Evolutionary conservation across 306 rosid species (phyloP).

Genomic region (Trifolium subterraneum): DNA sequence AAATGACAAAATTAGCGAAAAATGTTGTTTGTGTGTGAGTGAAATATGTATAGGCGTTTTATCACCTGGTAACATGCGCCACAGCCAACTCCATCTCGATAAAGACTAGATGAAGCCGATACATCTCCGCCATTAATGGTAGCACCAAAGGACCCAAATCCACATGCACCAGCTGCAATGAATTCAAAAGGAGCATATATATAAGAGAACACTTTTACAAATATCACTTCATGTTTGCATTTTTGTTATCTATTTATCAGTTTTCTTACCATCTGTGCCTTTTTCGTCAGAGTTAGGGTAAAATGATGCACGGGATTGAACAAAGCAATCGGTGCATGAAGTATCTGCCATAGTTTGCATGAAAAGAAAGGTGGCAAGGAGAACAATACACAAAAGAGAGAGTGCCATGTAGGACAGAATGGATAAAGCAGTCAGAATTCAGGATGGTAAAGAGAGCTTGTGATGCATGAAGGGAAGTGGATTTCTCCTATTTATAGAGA

Average conservation of each 20-base stretch:
- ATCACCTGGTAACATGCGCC: constrained; percentile 94
- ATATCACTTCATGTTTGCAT: constrained; percentile 19
- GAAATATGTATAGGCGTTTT: background rate
- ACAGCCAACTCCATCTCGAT: constrained; percentile 83
- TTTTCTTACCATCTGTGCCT: constrained; percentile 79
- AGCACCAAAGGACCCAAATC: constrained; percentile 91
- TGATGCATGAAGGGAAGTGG: constrained; percentile 41
- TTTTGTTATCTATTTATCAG: constrained; percentile 5
- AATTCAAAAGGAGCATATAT: constrained; percentile 14
- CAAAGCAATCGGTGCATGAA: constrained; percentile 65
- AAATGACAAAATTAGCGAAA: background rate
- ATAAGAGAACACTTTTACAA: constrained; percentile 33
- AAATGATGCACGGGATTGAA: constrained; percentile 78
- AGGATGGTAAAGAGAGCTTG: constrained; percentile 30
- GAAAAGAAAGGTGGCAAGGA: constrained; percentile 55
- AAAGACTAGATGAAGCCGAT: constrained; percentile 82
- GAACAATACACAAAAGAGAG: constrained; percentile 46
- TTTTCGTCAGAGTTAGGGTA: constrained; percentile 77
- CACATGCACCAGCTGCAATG: constrained; percentile 76
- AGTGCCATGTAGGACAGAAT: constrained; percentile 54
- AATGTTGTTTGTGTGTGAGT: background rate
- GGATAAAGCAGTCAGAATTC: constrained; percentile 28
- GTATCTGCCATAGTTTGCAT: constrained; percentile 62
- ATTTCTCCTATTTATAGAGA: constrained; percentile 59
- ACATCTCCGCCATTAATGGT: constrained; percentile 85